These are phyloP conservation scores for Amanita rimosa DNA, from an alignment of 768 basidiomycete species.

Conservation along the genomic window DNA sequence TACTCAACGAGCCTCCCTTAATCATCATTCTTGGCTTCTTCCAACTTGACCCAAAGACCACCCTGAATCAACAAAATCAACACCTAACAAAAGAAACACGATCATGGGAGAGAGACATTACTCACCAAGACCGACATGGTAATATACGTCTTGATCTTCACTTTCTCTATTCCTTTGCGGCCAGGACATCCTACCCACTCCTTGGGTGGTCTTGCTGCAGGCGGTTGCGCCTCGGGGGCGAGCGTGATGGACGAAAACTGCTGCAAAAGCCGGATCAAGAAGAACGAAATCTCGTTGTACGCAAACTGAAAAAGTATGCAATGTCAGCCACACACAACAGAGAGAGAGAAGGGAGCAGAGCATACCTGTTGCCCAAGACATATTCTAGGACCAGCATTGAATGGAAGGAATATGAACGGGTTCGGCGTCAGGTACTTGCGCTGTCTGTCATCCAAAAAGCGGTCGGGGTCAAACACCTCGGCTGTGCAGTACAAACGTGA, in stretches of 20 bases:
- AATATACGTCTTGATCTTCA: constrained; percentile 26
- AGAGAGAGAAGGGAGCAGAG: background rate
- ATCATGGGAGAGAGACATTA: background rate
- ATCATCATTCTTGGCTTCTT: constrained; percentile 6
- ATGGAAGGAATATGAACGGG: constrained; percentile 60
- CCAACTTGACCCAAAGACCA: constrained; percentile 32
- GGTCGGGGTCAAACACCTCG: constrained; percentile 50
- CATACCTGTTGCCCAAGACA: constrained; percentile 35
- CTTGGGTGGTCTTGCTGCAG: constrained; percentile 18
- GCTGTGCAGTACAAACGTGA: constrained; percentile 16
- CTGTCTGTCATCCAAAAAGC: constrained; percentile 49
- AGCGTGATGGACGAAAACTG: constrained; percentile 30
- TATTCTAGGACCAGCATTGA: constrained; percentile 58
- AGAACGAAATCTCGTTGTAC: constrained; percentile 45
- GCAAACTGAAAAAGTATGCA: constrained; percentile 26
- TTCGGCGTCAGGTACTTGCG: constrained; percentile 42
- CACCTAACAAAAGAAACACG: too few species aligned
- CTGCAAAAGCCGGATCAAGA: constrained; percentile 41
- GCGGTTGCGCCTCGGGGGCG: constrained; percentile 22
- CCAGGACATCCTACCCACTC: constrained; percentile 16
- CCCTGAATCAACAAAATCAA: constrained; percentile 17
- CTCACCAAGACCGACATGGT: constrained; percentile 32
- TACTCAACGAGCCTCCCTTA: too few species aligned
- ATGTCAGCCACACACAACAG: background rate
- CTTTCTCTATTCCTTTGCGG: constrained; percentile 27